These are phyloP conservation scores for Cercospora beticola DNA, from an alignment of 2,329 filamentous ascomycete genomes.

Conservation along the genomic window DNA sequence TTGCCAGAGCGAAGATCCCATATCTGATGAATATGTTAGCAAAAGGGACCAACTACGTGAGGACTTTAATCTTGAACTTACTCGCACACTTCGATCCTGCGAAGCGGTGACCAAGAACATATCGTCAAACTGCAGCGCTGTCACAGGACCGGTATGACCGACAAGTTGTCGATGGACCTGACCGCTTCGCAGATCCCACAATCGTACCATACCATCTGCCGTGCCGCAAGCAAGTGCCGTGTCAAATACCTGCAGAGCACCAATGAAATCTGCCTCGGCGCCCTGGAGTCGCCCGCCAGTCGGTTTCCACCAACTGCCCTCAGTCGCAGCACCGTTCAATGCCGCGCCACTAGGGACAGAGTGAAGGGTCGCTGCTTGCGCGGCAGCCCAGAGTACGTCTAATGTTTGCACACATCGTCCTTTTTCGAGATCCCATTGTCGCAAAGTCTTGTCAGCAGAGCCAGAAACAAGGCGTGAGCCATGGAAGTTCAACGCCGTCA, in stretches of 20 bases:
- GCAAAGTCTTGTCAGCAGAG: slow-evolving; percentile 92
- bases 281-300: slow-evolving; percentile 58
- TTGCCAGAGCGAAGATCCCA: slow-evolving; percentile 97
- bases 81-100: slow-evolving; percentile 86
- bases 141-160: slow-evolving; percentile 92
- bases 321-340: slow-evolving; percentile 16
- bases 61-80: slow-evolving; percentile 53
- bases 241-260: slow-evolving; percentile 92
- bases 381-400: slow-evolving; percentile 96
- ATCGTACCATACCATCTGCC: slow-evolving; percentile 91
- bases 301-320: slow-evolving; percentile 66
- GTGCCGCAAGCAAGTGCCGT: slow-evolving; percentile 93
- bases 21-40: slow-evolving; percentile 61
- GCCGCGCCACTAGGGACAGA: slow-evolving; percentile 37
- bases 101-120: slow-evolving; percentile 92
- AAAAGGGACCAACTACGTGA: background rate
- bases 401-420: slow-evolving; percentile 97
- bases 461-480: slow-evolving; percentile 90
- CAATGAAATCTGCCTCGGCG: slow-evolving; percentile 83
- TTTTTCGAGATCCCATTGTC: slow-evolving; percentile 96
- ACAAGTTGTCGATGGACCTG: slow-evolving; percentile 96
- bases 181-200: slow-evolving; percentile 95
- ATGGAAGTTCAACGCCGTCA: slow-evolving; percentile 89
- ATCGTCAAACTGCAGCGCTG: slow-evolving; percentile 93
- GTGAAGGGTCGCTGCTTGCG: slow-evolving; percentile 66